Base-by-base conservation (phyloP, 805 yeast genomes). In the Saturnispora serradocipensis region DNA sequence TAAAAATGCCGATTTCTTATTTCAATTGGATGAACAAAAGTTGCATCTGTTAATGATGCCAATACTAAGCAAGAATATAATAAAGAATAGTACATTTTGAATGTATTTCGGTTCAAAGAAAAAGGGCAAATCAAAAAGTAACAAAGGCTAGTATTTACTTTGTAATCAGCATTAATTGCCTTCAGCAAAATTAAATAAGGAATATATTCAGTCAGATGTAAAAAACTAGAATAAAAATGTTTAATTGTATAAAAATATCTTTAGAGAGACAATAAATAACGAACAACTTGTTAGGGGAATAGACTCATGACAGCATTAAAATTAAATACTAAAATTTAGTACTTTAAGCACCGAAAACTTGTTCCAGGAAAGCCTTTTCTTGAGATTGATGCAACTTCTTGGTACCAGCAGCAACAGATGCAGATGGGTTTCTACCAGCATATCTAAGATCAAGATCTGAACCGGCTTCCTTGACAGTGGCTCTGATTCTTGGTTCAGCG, bases 391-490 rank as follows among this genome's bases (percentile, higher is more conserved):
- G 99, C 81, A 81, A 81, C 58, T 82, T 72, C 82, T 93, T 93
- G 56, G 87, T 76, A 72, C 99, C 99, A 59, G 98, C 96, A 65
- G 99, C 99, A 65, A 93, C 96, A 56, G 96, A 84, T 45, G 98
- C 98, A 68, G 91, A 83, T 69, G 99, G 99, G 67, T 88, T 88
- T 80, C 99, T 88, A 67, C 99, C 99, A 59, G 95, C 95, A 67
- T 87, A 93, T 72, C 97, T 83, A 54, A 86, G 66, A 18, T 65
- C 64, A 59, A 71, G 63, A 60, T 74, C 82, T 62, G 77, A 72
- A 48, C 81, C 79, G 55, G 96, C 84, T 73, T 88, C 89, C 59
- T 76, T 76, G 70, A 91, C 70, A 42, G 84, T 77, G 45, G 95
- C 86, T 54, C 74, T 72, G 51, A 93, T 70, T 74, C 99, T 86